phyloP scores from a whole-genome alignment of 805 yeast genomes.

The Saccharomycopsis babjevae region DNA sequence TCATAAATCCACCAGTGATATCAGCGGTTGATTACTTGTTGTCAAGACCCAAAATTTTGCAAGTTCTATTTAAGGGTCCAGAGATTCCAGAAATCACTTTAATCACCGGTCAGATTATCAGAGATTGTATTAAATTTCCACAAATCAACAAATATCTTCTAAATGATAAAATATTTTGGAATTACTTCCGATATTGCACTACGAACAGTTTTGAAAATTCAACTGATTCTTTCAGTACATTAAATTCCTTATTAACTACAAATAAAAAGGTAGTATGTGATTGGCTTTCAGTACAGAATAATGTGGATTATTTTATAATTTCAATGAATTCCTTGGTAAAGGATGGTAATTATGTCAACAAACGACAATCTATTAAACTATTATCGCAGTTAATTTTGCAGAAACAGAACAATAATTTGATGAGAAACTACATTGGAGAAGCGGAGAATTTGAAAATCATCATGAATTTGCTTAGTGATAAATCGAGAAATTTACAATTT shows the following conservation, averaged over 20 bases:
- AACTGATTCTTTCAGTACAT: conserved; percentile 77
- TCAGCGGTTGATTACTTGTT: conserved; percentile 59
- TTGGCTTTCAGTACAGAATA: conserved; percentile 43
- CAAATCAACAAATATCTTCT: conserved; percentile 51
- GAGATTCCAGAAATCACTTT: conserved; percentile 66
- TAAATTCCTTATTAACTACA: conserved; percentile 54
- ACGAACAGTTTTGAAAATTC: conserved; percentile 78
- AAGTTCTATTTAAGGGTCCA: conserved; percentile 56
- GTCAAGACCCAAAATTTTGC: conserved; percentile 54
- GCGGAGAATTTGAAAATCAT: conserved; percentile 76
- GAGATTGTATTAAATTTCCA: conserved; percentile 81
- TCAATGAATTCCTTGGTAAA: conserved; percentile 61
- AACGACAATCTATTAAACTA: conserved; percentile 78
- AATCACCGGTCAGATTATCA: conserved; percentile 63
- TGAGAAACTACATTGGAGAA: conserved; percentile 69
- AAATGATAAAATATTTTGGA: conserved; percentile 62
- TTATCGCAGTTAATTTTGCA: conserved; percentile 62
- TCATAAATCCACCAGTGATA: background rate
- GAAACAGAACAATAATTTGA: conserved; percentile 58
- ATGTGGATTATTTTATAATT: conserved; percentile 48
- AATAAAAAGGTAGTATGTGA: conserved; percentile 64
- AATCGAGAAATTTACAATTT: conserved; percentile 76
- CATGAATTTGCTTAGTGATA: conserved; percentile 81
- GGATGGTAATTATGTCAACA: conserved; percentile 80
- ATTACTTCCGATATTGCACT: conserved; percentile 67